phyloP scores from a whole-genome alignment of 2,329 filamentous ascomycete species.

The Trichoderma sp. region DNA sequence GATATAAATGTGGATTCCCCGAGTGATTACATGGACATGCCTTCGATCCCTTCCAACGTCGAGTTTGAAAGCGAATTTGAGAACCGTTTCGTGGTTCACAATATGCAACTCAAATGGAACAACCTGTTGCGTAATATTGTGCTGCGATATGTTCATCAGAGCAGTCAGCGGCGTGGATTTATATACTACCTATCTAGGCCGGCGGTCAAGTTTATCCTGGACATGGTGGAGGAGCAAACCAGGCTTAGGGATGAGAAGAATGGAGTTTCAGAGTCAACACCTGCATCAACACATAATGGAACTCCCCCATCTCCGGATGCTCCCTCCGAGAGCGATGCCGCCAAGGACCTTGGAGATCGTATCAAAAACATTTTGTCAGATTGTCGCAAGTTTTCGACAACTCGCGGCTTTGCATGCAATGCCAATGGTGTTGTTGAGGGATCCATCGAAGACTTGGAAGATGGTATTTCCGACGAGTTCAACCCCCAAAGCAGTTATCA shows the following conservation, averaged over 20 bases:
- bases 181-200: slow-evolving; percentile 96
- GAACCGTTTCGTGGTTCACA: slow-evolving; percentile 97
- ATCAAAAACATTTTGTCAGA: slow-evolving; percentile 86
- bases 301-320: slow-evolving; percentile 41
- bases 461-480: slow-evolving; percentile 85
- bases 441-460: slow-evolving; percentile 63
- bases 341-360: slow-evolving; percentile 73
- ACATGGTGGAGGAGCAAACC: slow-evolving; percentile 93
- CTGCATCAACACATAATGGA: slow-evolving; percentile 33
- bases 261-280: slow-evolving; percentile 34
- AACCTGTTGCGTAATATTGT: slow-evolving; percentile 95
- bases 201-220: slow-evolving; percentile 95
- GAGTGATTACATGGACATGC: slow-evolving; percentile 61
- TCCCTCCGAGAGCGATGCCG: slow-evolving; percentile 58
- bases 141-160: slow-evolving; percentile 94
- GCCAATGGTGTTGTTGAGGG: slow-evolving; percentile 40
- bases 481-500: slow-evolving; percentile 92
- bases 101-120: slow-evolving; percentile 97
- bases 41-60: slow-evolving; percentile 67
- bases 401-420: slow-evolving; percentile 37
- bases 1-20: slow-evolving; percentile 53
- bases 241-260: slow-evolving; percentile 58
- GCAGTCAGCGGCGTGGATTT: slow-evolving; percentile 91
- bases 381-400: slow-evolving; percentile 72
- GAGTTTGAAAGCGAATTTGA: slow-evolving; percentile 95